phyloP scores from a whole-genome alignment of 2,329 filamentous ascomycete species.

The Ophiocordyceps australis region DNA sequence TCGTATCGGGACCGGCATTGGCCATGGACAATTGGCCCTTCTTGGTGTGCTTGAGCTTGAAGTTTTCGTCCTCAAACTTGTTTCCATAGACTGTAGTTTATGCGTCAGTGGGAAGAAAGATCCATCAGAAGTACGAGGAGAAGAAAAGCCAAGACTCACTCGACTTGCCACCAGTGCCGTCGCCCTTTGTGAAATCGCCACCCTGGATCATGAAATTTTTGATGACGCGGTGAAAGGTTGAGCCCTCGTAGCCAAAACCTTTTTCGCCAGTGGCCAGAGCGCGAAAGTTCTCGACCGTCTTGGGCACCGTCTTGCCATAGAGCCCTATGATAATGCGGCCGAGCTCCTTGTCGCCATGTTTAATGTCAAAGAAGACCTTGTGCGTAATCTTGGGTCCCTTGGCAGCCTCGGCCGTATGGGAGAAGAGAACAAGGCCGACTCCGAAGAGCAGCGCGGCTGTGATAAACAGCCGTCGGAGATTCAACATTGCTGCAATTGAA shows the following conservation, averaged over 20 bases:
- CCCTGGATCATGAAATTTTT: conserved; percentile 86
- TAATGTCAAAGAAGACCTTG: conserved; percentile 84
- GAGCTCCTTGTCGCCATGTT: conserved; percentile 54
- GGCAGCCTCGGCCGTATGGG: conserved; percentile 52
- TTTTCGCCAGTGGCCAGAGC: conserved; percentile 73
- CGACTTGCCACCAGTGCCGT: conserved; percentile 73
- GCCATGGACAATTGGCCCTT: conserved; percentile 72
- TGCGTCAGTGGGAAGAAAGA: conserved; percentile 6
- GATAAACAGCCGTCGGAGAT: conserved; percentile 50
- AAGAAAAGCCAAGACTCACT: no score
- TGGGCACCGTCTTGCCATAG: conserved; percentile 74
- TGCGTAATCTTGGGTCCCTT: conserved; percentile 91
- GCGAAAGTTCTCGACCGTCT: conserved; percentile 58
- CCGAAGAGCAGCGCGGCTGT: conserved; percentile 62
- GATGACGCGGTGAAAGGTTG: conserved; percentile 79
- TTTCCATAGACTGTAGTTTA: conserved; percentile 51
- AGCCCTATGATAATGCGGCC: conserved; percentile 68
- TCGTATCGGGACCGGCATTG: conserved; percentile 72
- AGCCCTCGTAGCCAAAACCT: conserved; percentile 69
- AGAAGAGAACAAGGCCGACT: conserved; percentile 56
- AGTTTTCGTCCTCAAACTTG: conserved; percentile 82
- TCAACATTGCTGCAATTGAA: conserved; percentile 44
- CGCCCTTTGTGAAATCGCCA: conserved; percentile 70
- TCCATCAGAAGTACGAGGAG: no score
- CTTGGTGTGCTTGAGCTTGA: conserved; percentile 86